Percentiles rank a stretch among this genome's conserved stretches.
These are phyloP conservation scores for Tylopilus sp. DNA, from an alignment of 1,284 basidiomycete species.

Conservation along the genomic window DNA sequence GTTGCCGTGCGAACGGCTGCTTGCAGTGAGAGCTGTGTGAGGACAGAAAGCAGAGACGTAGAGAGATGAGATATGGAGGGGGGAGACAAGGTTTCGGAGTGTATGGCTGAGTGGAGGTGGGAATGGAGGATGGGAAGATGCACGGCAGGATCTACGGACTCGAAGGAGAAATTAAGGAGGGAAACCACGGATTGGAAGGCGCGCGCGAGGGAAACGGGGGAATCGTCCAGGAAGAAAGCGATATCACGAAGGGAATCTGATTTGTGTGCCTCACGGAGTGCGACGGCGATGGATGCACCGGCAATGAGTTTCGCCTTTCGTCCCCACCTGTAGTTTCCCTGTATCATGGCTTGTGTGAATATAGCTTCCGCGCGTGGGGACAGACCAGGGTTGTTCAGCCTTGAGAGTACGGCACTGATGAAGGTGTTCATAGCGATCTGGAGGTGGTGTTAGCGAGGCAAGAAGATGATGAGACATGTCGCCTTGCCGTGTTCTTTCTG, in stretches of 20 bases:
- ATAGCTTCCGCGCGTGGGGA: constrained; percentile 58
- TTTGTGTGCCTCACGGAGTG: constrained; percentile 62
- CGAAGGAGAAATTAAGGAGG: constrained; percentile 35
- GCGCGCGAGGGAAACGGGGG: constrained; percentile 50
- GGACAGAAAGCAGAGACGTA: constrained; percentile 36
- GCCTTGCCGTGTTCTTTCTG: constrained; percentile 53
- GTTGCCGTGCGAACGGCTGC: constrained; percentile 51
- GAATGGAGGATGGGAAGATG: constrained; percentile 45
- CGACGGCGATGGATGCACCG: constrained; percentile 61
- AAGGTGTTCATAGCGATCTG: constrained; percentile 61
- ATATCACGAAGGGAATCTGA: constrained; percentile 65
- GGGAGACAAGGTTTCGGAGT: constrained; percentile 32
- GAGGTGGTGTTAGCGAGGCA: background rate
- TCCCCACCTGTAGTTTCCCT: constrained; percentile 62
- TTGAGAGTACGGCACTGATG: constrained; percentile 54
- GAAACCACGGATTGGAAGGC: constrained; percentile 51
- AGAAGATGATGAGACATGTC: background rate
- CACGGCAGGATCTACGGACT: constrained; percentile 36
- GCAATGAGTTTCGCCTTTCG: constrained; percentile 61
- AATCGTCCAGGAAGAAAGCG: constrained; percentile 57
- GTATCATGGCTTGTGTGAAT: constrained; percentile 60
- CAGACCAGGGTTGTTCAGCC: constrained; percentile 52
- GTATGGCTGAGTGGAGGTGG: constrained; percentile 41
- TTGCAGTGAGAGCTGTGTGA: constrained; percentile 43
- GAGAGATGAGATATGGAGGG: constrained; percentile 33